These are phyloP conservation scores for Termitomyces sp. DNA, from an alignment of 768 basidiomycete genomes.

Conservation along the genomic window DNA sequence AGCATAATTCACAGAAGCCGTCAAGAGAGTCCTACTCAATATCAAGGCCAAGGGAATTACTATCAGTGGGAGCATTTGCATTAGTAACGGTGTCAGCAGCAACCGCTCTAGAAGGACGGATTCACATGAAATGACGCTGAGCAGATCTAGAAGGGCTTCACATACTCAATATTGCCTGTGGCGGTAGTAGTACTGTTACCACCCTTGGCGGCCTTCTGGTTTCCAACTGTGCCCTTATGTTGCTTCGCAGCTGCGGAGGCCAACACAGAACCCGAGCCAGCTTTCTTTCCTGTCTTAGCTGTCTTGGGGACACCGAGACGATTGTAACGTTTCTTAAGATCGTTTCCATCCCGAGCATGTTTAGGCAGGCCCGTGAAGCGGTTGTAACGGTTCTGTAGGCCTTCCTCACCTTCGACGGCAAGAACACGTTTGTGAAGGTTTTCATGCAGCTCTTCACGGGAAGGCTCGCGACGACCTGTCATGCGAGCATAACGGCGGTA, in stretches of 20 bases:
- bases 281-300: neutral
- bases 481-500: constrained; percentile 65
- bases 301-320: constrained; percentile 24
- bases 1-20: neutral
- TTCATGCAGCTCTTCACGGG: constrained; percentile 41
- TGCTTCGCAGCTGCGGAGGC: constrained; percentile 9
- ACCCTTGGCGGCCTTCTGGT: constrained; percentile 16
- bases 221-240: neutral
- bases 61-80: constrained; percentile 33
- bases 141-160: neutral
- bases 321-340: constrained; percentile 34
- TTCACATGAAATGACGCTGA: neutral
- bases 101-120: neutral
- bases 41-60: constrained; percentile 61
- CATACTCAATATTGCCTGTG: neutral
- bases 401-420: constrained; percentile 30
- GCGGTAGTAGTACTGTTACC: constrained; percentile 18
- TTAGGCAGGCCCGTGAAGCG: constrained; percentile 21
- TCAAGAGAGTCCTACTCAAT: constrained; percentile 54
- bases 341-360: constrained; percentile 10
- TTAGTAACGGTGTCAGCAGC: constrained; percentile 30
- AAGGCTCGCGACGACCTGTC: constrained; percentile 54
- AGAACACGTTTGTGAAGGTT: constrained; percentile 48
- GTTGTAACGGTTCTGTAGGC: constrained; percentile 34
- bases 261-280: constrained; percentile 15